A percentile compares a stretch with the other conserved stretches of the same genome.
Evolutionary conservation across 1,139 yeast species (phyloP).

Genomic region (Casaregolazyma lundiana): DNA sequence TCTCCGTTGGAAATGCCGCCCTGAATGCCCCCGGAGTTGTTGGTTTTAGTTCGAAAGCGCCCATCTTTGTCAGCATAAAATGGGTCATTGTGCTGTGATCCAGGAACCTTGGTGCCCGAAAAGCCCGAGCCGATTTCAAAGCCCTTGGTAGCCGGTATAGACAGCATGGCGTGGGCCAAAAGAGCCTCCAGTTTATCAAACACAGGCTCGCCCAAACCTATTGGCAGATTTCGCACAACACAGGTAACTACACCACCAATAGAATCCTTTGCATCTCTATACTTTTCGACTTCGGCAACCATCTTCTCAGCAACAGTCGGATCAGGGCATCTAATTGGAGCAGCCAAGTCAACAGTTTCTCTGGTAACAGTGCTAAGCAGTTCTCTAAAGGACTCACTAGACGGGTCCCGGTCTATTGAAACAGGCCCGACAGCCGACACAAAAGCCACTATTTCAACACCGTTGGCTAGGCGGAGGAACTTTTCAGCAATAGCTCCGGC

Average conservation of each 20-base stretch:
- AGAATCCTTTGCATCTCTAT: conserved; percentile 84
- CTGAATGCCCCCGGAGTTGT: conserved; percentile 95
- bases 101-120: conserved; percentile 82
- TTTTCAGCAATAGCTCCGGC: conserved; percentile 99
- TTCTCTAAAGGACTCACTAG: conserved; percentile 58
- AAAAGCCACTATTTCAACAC: conserved; percentile 93
- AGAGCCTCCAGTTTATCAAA: conserved; percentile 93
- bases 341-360: conserved; percentile 79
- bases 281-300: conserved; percentile 82
- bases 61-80: conserved; percentile 45
- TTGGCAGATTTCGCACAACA: conserved; percentile 88
- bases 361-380: conserved; percentile 73
- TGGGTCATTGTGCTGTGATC: conserved; percentile 90
- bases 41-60: conserved; percentile 76
- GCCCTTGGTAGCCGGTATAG: conserved; percentile 96
- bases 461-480: conserved; percentile 66
- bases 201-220: conserved; percentile 95
- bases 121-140: conserved; percentile 97
- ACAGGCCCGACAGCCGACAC: conserved; percentile 85
- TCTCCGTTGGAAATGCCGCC: conserved; percentile 98
- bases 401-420: conserved; percentile 69
- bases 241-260: conserved; percentile 98
- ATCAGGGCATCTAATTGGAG: conserved; percentile 94
- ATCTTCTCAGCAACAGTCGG: conserved; percentile 63
- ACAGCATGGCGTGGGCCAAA: conserved; percentile 95